Evolutionary conservation across 202 grass and related monocot species (phyloP).

Genomic region (Eragrostis tef): DNA sequence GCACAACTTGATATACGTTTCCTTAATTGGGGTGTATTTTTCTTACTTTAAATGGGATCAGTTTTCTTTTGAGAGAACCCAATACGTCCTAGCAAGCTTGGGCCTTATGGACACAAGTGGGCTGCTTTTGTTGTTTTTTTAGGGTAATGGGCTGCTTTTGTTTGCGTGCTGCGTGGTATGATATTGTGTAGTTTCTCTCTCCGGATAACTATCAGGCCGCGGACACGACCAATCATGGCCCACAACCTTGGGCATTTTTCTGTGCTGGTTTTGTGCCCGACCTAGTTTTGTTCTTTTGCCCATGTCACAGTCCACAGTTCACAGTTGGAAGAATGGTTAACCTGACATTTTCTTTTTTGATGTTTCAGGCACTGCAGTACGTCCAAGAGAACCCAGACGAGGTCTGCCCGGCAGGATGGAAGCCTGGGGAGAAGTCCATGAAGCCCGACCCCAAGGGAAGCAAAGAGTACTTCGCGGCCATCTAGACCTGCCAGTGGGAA

Average conservation of each 20-base stretch:
- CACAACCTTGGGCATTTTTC: background rate
- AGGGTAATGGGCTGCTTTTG: background rate
- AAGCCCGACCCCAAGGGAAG: constrained; percentile 92
- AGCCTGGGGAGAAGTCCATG: constrained; percentile 83
- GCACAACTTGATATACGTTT: background rate
- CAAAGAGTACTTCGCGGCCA: constrained; percentile 88
- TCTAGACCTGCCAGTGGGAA: constrained; percentile 40
- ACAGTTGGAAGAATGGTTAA: background rate
- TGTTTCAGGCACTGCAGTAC: constrained; percentile 73
- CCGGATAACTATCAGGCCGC: background rate
- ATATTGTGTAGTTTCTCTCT: background rate
- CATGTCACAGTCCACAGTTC: too few relatives aligned
- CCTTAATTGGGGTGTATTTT: constrained; percentile 1
- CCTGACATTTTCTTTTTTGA: constrained; percentile 3
- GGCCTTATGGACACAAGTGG: background rate
- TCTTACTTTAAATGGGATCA: background rate
- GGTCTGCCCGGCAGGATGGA: constrained; percentile 92
- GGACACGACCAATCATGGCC: background rate
- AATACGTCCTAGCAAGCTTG: constrained; percentile 2
- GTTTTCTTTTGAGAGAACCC: background rate
- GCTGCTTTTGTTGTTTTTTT: background rate
- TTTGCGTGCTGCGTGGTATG: background rate
- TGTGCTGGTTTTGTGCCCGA: background rate
- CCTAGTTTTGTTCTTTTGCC: background rate
- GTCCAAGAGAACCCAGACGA: constrained; percentile 95